Evolutionary conservation across 352 stramenopile genomes (phyloP).

Genomic region (Peronosclerospora sorghi): DNA sequence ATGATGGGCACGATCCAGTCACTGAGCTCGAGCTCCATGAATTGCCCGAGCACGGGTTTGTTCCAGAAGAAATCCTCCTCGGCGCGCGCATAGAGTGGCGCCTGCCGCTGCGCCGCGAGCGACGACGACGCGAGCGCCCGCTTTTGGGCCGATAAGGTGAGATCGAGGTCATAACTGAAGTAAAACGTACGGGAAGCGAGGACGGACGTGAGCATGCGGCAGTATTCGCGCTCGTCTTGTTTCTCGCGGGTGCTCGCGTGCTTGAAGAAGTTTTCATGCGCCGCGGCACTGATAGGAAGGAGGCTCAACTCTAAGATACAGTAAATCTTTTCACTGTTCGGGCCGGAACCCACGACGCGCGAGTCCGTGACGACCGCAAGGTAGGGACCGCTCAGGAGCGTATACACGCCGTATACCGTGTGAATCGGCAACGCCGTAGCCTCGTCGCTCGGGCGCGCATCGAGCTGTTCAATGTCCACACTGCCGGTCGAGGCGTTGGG

Average conservation of each 20-base stretch:
- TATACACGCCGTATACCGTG: slow-evolving; percentile 67
- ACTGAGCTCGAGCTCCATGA: slow-evolving; percentile 53
- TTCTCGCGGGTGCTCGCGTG: slow-evolving; percentile 33
- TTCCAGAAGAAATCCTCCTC: slow-evolving; percentile 92
- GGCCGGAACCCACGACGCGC: slow-evolving; percentile 42
- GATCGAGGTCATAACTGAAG: slow-evolving; percentile 66
- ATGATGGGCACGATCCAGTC: slow-evolving; percentile 75
- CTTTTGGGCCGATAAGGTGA: slow-evolving; percentile 67
- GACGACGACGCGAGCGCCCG: slow-evolving; percentile 19
- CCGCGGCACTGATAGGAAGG: slow-evolving; percentile 44
- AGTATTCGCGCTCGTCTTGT: slow-evolving; percentile 49
- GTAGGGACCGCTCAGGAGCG: slow-evolving; percentile 52
- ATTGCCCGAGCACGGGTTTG: slow-evolving; percentile 41
- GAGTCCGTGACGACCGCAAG: slow-evolving; percentile 63
- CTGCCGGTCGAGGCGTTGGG: slow-evolving; percentile 12
- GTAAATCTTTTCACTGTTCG: slow-evolving; percentile 48
- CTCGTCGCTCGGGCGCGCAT: slow-evolving; percentile 19
- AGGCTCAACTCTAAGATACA: slow-evolving; percentile 45
- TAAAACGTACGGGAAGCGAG: slow-evolving; percentile 51
- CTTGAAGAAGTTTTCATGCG: slow-evolving; percentile 38
- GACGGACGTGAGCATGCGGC: slow-evolving; percentile 42
- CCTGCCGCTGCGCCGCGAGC: slow-evolving; percentile 14
- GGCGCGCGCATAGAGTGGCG: slow-evolving; percentile 34
- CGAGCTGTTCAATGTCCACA: slow-evolving; percentile 18
- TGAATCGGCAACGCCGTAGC: slow-evolving; percentile 51